Conservation (phyloP, 257 asterid genomes). For the Petrea volubilis region DNA sequence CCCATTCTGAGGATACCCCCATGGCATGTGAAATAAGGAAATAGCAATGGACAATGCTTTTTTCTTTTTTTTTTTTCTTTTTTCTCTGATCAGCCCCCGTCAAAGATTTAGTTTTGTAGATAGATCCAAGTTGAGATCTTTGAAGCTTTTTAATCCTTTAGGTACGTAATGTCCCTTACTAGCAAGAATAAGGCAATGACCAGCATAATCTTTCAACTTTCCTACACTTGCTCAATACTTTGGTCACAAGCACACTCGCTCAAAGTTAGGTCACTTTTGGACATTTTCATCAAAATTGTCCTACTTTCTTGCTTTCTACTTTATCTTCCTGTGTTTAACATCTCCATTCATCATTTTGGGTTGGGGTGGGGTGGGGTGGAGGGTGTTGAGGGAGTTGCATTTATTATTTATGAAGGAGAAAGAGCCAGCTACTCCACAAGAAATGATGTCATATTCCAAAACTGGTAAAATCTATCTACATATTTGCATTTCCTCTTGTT, state of each 20-base stretch:
- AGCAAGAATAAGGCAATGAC: constrained; percentile 42
- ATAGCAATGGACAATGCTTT: constrained; percentile 27
- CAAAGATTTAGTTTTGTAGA: constrained; percentile 32
- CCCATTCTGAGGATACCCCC: constrained; percentile 25
- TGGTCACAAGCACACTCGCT: background rate
- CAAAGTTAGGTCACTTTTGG: background rate
- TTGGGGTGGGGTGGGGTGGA: background rate
- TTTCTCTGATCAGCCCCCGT: constrained; percentile 20
- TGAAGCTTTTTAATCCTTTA: constrained; percentile 35
- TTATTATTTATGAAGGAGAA: background rate
- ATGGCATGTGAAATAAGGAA: constrained; percentile 22
- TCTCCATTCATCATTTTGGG: background rate
- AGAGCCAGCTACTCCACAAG: background rate
- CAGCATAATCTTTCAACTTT: constrained; percentile 21
- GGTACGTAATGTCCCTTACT: constrained; percentile 54
- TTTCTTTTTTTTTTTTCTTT: too few species aligned
- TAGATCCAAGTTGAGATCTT: constrained; percentile 47
- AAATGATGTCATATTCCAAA: constrained; percentile 6
- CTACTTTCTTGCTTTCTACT: background rate
- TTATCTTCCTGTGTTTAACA: background rate
- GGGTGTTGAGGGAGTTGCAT: background rate
- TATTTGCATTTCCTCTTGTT: too few species aligned
- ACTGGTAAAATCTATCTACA: background rate
- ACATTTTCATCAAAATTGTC: constrained; percentile 4
- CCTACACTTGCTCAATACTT: background rate